Conservation (phyloP, 2,329 filamentous ascomycete species). For the Fusarium buxicola region DNA sequence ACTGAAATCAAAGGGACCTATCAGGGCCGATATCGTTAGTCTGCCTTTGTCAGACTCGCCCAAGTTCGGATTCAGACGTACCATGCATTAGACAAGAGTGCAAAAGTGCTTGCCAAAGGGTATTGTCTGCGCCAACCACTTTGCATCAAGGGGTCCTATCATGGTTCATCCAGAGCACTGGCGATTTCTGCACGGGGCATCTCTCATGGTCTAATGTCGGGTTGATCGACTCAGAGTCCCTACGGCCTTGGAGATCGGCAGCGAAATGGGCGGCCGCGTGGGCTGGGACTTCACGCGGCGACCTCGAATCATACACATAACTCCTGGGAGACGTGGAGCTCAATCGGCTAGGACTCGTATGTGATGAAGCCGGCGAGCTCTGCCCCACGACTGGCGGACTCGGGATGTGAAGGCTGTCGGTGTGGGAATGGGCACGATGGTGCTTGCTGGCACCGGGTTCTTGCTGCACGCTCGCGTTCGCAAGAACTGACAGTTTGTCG, state of each 20-base stretch:
- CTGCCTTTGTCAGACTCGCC: no score
- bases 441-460: slow-evolving; percentile 42
- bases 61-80: neutral
- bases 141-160: slow-evolving; percentile 14
- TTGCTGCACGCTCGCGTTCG: slow-evolving; percentile 51
- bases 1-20: no score
- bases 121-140: neutral
- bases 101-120: slow-evolving; percentile 1
- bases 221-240: slow-evolving; percentile 41
- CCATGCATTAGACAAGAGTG: neutral
- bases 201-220: slow-evolving; percentile 40
- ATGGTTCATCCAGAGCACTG: slow-evolving; percentile 49
- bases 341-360: slow-evolving; percentile 38
- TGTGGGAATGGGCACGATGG: slow-evolving; percentile 30
- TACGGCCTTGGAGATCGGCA: slow-evolving; percentile 51
- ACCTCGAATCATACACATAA: slow-evolving; percentile 36
- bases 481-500: slow-evolving; percentile 54
- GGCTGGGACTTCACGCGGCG: slow-evolving; percentile 16
- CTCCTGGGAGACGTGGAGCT: slow-evolving; percentile 42
- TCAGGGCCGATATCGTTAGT: no score
- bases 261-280: slow-evolving; percentile 38
- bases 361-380: slow-evolving; percentile 39
- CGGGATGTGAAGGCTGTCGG: slow-evolving; percentile 42
- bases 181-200: slow-evolving; percentile 42
- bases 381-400: slow-evolving; percentile 39